Evolutionary conservation across 768 basidiomycete species (phyloP).

Genomic region (Trichaptum fuscoviolaceum): DNA sequence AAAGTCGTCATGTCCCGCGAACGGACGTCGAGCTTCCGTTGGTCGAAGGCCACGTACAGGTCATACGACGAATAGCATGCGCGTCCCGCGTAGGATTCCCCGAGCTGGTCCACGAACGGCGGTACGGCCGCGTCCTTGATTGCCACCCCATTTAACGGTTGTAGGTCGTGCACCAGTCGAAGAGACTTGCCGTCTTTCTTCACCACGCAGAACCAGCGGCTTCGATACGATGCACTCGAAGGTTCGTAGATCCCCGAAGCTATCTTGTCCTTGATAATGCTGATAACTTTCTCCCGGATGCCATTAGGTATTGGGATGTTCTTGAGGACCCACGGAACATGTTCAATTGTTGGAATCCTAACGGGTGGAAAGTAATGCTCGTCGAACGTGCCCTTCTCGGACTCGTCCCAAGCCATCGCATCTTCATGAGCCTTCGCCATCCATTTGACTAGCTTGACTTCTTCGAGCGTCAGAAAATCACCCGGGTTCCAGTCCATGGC

Average conservation of each 20-base stretch:
- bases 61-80: conserved; percentile 27
- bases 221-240: conserved; percentile 32
- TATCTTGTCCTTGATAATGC: conserved; percentile 31
- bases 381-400: conserved; percentile 29
- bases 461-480: conserved; percentile 28
- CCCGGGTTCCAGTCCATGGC: conserved; percentile 11
- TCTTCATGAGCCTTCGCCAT: conserved; percentile 26
- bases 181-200: conserved; percentile 24
- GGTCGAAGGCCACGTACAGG: conserved; percentile 30
- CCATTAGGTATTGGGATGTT: conserved; percentile 24
- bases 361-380: conserved; percentile 23
- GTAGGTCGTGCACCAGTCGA: conserved; percentile 30
- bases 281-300: conserved; percentile 23
- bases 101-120: conserved; percentile 27
- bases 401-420: conserved; percentile 35
- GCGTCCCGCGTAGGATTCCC: conserved; percentile 29
- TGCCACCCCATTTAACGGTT: conserved; percentile 32
- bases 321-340: conserved; percentile 22
- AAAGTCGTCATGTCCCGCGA: conserved; percentile 38
- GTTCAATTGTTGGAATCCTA: conserved; percentile 29
- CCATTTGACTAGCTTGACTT: conserved; percentile 27
- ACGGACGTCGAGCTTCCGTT: conserved; percentile 21
- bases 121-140: conserved; percentile 32
- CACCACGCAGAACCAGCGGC: conserved; percentile 34
- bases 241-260: conserved; percentile 35